Evolutionary conservation across 2,329 filamentous ascomycete genomes (phyloP), one percentile per base, ranked within the genome.

Genomic region (Raffaelea ambrosiae): DNA sequence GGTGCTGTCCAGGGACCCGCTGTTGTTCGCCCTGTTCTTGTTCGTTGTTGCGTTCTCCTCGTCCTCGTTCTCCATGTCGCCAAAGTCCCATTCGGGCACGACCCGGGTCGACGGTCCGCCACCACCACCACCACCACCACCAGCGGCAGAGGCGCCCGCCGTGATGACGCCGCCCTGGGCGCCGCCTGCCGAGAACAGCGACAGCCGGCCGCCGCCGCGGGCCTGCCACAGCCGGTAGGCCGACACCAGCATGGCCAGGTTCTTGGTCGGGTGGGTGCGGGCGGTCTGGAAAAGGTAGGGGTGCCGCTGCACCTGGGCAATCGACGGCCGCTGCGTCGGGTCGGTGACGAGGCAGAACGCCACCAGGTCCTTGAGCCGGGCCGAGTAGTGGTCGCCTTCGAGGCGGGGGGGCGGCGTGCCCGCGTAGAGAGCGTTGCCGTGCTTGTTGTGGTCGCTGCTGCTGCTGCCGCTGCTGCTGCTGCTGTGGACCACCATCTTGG

Each of bases 181-280:
- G 49, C 79, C 80, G 20, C 74, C 75, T 3, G 70, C 63, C 5
- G 72, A 72, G 53, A 84, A 84, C 1, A 84, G 66, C 8, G 81
- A 84, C 52, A 76, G 77, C 39, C 86, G 76, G 54, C 78, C 79
- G 21, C 86, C 86, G 22, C 86, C 86, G 54, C 79, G 76, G 7
- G 80, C 75, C 61, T 90, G 85, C 86, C 86, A 91, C n/a, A 81
- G 60, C 58, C 81, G 83, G 65, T 85, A 91, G 11, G 79, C 81
- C 53, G 79, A 77, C 9, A 91, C 81, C 1, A 91, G 71, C 49
- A 79, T 71, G 2, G 77, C 67, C 3, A 90, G 72, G 3, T 71
- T 74, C 0, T 74, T 74, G 0, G 82, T 80, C 0, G 86, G 86
- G 56, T 86, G 81, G 39, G 68, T 67, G 13, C 76, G 69, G 8